Base-by-base conservation (phyloP, 257 asterid species). In the Paulownia fortunei region DNA sequence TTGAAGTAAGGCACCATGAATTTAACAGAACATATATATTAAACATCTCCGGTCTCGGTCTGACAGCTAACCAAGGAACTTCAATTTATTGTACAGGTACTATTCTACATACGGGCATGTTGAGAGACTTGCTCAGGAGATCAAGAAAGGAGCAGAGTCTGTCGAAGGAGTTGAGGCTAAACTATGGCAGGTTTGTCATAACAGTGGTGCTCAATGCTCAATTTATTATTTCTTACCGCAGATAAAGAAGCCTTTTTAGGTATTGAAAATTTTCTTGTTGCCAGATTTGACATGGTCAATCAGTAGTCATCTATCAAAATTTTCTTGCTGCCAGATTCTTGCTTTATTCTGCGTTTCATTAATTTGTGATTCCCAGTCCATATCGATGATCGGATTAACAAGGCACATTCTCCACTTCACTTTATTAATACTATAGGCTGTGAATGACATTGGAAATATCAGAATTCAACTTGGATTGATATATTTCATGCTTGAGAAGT, bases 81-180 rank as follows among this genome's bases (percentile, higher is more conserved):
- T 42, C 21, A 5, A 30, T 58, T 54, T 36, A 8, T 73, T 59
- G 0, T 54, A n/a, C 84, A 86, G 87, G 56, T 91, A 89, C 87
- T 91, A 91, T 77, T 88, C 95, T 6, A 86, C 79, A 21, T 89
- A 91, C 36, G 97, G 97, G 2, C 97, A 91, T 49, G 95, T 91
- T 2, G 93, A 86, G 83, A 87, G 69, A 72, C 89, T 92, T 5
- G 97, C 92, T 0, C 82, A 81, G 27, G 97, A 90, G 88, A 92
- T 92, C 39, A 84, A 86, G 86, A 92, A 79, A 82, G 97, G 97
- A 15, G 94, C 89, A 3, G 92, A 89, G 46, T 80, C 92, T 2
- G 87, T 90, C 13, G 88, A 90, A 81, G 94, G 96, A 4, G 94
- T 92, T 0, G 96, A 92, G 80, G 96, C 88, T 18, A 90, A 76